Base-by-base conservation (phyloP, 1,284 basidiomycete genomes). In the Irpex sp. region DNA sequence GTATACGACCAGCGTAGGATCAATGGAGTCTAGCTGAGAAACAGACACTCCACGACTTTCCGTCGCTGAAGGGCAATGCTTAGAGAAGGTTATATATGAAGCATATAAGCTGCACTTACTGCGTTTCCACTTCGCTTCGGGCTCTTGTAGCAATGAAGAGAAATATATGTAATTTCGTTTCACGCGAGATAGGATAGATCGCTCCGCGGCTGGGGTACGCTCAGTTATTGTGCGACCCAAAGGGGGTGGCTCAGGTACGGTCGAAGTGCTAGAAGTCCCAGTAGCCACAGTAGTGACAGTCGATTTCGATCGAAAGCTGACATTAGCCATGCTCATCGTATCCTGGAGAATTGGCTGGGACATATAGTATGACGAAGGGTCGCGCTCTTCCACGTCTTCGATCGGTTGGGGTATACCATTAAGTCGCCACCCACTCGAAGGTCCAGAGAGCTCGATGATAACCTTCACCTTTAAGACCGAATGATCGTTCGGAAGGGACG, bases 81-180 rank as follows among this genome's bases (percentile, higher is more conserved):
- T 9, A 63, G 48, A 33, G 28, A 33, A 33, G 28, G 28, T 33
- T 33, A 33, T 33, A 33, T 33, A 7, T 33, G 28, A 33, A 33
- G 28, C 28, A 33, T 33, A 33, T 33, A 33, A 33, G 7, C 28
- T 33, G 57, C n/a, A 78, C 84, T 68, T 73, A 91, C 88, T 91
- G 70, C 85, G 78, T 72, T 87, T 90, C 97, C 97, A 99, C 74
- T 99, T 99, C 2, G 94, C 94, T 73, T 98, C 96, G 0, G 97
- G 97, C 71, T 99, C 97, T 74, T 99, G 97, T 48, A 99, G 77
- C 19, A 99, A 79, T 0, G 96, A 97, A 1, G 96, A 96, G 73
- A 99, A 99, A 74, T 99, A 96, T 63, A 98, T 98, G 73, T 99
- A 99, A 73, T 94, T 97, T 63, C 96, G 83, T 69, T 90, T 86